phyloP scores from a whole-genome alignment of 2,329 filamentous ascomycete genomes.

The Alternaria longipes region DNA sequence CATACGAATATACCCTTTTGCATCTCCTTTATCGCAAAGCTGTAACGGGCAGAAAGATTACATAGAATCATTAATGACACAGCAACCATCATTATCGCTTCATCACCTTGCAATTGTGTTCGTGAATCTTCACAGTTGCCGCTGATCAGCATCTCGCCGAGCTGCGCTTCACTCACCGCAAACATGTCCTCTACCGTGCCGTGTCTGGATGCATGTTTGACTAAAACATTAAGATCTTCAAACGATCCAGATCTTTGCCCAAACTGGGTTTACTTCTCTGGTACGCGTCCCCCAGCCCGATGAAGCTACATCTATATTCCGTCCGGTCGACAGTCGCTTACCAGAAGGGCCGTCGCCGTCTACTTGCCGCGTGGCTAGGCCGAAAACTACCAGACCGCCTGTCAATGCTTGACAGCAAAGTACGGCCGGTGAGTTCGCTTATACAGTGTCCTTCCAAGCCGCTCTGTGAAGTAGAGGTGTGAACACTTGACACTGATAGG shows the following conservation, averaged over 20 bases:
- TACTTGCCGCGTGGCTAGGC: conserved; percentile 1
- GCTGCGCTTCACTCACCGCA: conserved; percentile 1
- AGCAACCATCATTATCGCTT: background rate
- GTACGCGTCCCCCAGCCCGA: background rate
- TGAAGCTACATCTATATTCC: background rate
- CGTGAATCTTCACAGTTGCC: background rate
- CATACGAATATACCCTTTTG: conserved; percentile 19
- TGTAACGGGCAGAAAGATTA: background rate
- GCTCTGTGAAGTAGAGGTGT: background rate
- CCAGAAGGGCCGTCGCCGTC: conserved; percentile 1
- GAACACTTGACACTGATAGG: background rate
- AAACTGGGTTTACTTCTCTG: background rate
- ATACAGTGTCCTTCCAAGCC: background rate
- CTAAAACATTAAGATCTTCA: background rate
- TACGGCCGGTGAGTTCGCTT: background rate
- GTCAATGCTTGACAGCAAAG: background rate
- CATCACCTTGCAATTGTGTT: background rate
- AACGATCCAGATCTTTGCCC: background rate
- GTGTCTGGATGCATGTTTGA: background rate
- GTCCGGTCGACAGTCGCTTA: background rate
- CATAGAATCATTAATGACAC: conserved; percentile 14
- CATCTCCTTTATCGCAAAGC: conserved; percentile 9
- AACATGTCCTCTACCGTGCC: background rate
- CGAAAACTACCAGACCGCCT: conserved; percentile 1
- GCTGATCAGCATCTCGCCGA: background rate